Conservation (phyloP, 2,329 filamentous ascomycete species). For the Colletotrichum sp. region DNA sequence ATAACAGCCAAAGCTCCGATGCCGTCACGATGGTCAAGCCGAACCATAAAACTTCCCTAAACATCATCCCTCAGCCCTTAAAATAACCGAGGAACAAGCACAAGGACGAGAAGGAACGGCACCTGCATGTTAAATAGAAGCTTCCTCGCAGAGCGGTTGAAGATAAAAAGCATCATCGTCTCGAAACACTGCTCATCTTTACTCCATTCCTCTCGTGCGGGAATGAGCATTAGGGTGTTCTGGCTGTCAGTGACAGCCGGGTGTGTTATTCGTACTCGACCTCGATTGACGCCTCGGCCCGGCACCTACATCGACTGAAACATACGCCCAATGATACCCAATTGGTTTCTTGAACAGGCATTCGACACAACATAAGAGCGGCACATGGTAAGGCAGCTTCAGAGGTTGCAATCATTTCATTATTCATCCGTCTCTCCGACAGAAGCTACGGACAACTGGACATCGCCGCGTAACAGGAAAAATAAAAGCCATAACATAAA, state of each 20-base stretch:
- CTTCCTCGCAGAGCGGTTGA: neutral
- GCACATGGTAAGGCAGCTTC: neutral
- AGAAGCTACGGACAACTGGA: neutral
- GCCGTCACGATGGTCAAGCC: accelerated
- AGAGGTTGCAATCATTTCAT: neutral
- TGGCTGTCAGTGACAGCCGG: neutral
- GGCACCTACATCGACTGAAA: neutral
- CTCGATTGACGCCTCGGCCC: neutral
- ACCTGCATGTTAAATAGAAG: neutral
- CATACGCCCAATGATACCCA: accelerated
- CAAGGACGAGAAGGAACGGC: neutral
- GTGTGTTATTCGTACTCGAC: neutral
- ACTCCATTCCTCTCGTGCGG: accelerated
- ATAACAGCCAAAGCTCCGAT: neutral
- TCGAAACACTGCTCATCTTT: neutral
- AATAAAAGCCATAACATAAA: neutral
- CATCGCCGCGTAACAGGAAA: neutral
- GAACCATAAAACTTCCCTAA: accelerated
- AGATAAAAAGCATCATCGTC: neutral
- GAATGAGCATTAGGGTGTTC: accelerated
- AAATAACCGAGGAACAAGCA: neutral
- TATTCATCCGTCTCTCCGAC: neutral
- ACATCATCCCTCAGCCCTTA: accelerated
- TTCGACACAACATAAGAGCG: accelerated
- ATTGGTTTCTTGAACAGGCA: neutral